These are phyloP conservation scores for Trifolium pratense DNA, from an alignment of 306 rosid genomes.

Conservation along the genomic window DNA sequence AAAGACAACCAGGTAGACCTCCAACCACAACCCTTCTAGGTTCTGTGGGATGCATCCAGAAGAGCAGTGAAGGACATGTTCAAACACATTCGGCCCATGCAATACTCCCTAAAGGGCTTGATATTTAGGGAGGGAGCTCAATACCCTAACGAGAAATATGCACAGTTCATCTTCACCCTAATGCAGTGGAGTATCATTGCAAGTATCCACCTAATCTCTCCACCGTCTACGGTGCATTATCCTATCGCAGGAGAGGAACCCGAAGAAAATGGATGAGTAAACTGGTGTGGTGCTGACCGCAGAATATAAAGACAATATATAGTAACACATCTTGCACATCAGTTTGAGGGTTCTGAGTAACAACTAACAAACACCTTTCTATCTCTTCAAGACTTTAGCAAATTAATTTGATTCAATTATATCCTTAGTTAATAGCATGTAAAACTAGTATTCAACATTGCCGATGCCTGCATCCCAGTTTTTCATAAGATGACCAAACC, in stretches of 20 bases:
- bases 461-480: neutral
- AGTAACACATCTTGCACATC: slow-evolving; percentile 4
- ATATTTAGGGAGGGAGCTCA: neutral
- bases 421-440: neutral
- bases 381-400: neutral
- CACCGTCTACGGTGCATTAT: neutral
- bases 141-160: neutral
- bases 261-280: neutral
- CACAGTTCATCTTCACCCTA: neutral
- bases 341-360: slow-evolving; percentile 4
- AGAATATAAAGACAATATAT: neutral
- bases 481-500: slow-evolving; percentile 27
- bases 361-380: neutral
- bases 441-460: slow-evolving; percentile 26
- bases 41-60: neutral
- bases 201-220: neutral
- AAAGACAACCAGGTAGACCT: neutral
- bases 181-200: neutral
- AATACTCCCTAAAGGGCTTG: neutral
- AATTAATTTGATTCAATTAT: slow-evolving; percentile 8
- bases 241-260: neutral
- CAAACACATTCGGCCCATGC: neutral
- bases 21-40: neutral
- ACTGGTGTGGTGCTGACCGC: neutral
- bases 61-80: neutral